Evolutionary conservation across 192 early-diverging fungal species (phyloP), one percentile per base, ranked within the genome.

Genomic region (Entomortierella parvispora): DNA sequence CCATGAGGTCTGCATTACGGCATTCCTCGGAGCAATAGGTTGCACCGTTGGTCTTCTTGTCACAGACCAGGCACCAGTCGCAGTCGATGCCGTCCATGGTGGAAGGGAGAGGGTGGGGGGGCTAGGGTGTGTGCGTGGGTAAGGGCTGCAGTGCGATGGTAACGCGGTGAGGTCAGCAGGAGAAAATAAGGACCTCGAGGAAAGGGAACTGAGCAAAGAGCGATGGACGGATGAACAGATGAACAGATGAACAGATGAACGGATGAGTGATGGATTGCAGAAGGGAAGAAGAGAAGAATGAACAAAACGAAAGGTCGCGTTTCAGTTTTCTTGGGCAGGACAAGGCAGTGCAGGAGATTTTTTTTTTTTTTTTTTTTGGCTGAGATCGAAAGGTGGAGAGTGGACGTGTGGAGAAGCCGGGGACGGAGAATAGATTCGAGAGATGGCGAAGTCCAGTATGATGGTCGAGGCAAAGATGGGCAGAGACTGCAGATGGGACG

Each of bases 21-120:
- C 74, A 77, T 42, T 77, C 74, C 44, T 57, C 45, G 17, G 74
- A 77, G 55, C 74, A 77, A 43, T 77, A 77, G 47, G 74, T 54
- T 1, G 65, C 74, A 7, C 66, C 74, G 28, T 62, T 77, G 23
- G 74, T 77, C 45, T 67, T 65, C 23, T 77, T 77, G 23, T 77
- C 74, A 47, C 74, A 77, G 28, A 77, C 74, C 65, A 77, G 65
- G 66, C 74, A 77, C 74, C 74, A 77, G 65, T 77, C 74, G 74
- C 74, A 77, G 61, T 77, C 74, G 33, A 77, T 58, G 43, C 64
- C 74, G 25, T 77, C 74, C 74, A 77, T 77, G 43, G 69, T 34
- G 34, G 4, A 56, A 10, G 33, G 28, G 3, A 59, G 23, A 18
- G 55, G 47, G 18, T 40, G 25, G 65, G n/a, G 65, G 44, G 10